Evolutionary conservation across 768 basidiomycete species (phyloP).

Genomic region (Mycena haematopus): DNA sequence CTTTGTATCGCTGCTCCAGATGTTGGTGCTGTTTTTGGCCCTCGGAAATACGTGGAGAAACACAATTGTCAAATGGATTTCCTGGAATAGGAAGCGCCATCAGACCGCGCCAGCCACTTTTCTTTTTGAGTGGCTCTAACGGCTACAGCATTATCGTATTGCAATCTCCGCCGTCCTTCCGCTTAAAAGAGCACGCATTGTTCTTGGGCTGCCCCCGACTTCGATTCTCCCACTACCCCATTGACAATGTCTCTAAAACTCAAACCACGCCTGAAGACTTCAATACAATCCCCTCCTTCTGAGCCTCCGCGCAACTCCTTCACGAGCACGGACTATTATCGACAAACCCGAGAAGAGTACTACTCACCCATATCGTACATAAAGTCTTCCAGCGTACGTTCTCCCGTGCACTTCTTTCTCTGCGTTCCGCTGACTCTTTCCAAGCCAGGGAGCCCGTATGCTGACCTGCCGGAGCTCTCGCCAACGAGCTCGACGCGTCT

Average conservation of each 20-base stretch:
- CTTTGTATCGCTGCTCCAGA: neutral
- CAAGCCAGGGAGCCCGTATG: slow-evolving; percentile 13
- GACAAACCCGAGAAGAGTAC: slow-evolving; percentile 18
- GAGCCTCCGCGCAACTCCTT: slow-evolving; percentile 24
- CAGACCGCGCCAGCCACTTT: neutral
- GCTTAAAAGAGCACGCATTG: neutral
- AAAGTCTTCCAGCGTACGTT: slow-evolving; percentile 10
- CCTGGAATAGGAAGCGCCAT: neutral
- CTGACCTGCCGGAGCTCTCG: neutral
- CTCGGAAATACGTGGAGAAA: neutral
- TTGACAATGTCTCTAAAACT: slow-evolving; percentile 9
- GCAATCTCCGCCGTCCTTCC: neutral
- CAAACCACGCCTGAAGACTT: neutral
- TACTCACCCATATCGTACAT: slow-evolving; percentile 22
- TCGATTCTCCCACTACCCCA: neutral
- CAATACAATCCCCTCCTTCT: neutral
- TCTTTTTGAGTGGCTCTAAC: slow-evolving; percentile 1
- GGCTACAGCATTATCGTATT: neutral
- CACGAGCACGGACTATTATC: slow-evolving; percentile 23
- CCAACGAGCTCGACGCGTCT: slow-evolving; percentile 5
- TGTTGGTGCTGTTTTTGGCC: neutral
- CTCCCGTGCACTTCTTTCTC: neutral
- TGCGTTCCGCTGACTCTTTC: neutral
- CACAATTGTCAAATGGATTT: neutral
- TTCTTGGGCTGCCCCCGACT: neutral